Evolutionary conservation across 2,329 filamentous ascomycete species (phyloP).

Genomic region (Fonsecaea erecta): DNA sequence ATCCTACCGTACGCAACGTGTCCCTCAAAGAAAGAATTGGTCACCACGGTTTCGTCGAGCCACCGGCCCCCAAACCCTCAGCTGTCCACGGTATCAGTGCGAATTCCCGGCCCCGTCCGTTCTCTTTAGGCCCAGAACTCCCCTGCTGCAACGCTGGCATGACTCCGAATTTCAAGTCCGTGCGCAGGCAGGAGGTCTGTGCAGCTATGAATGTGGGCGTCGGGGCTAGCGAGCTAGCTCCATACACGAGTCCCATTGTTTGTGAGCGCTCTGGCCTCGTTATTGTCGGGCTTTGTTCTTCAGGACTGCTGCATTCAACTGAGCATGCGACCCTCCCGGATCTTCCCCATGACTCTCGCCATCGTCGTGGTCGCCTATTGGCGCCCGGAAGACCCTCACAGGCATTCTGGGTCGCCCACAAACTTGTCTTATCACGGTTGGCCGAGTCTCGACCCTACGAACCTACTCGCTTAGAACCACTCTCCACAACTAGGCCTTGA

Average conservation of each 20-base stretch:
- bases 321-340: slow-evolving; percentile 9
- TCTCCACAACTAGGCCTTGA: slow-evolving; percentile 10
- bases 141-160: not conserved
- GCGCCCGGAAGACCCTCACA: slow-evolving; percentile 20
- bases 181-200: slow-evolving; percentile 1
- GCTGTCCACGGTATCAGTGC: not conserved
- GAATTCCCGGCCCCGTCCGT: not conserved
- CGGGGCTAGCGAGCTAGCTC: not conserved
- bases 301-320: not conserved
- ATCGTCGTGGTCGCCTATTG: slow-evolving; percentile 5
- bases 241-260: slow-evolving; percentile 5
- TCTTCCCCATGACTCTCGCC: slow-evolving; percentile 6
- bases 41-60: not conserved
- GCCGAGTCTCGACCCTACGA: slow-evolving; percentile 13
- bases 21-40: not conserved
- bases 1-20: too few relatives aligned
- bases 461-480: slow-evolving; percentile 15
- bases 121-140: not conserved
- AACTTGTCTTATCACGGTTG: slow-evolving; percentile 29
- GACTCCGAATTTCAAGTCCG: not conserved
- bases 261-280: slow-evolving; percentile 6
- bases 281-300: not conserved
- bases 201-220: not conserved
- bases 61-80: not conserved
- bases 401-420: slow-evolving; percentile 4